Base-by-base conservation (phyloP, 352 stramenopile genomes). In the Phytophthora palmivora region DNA sequence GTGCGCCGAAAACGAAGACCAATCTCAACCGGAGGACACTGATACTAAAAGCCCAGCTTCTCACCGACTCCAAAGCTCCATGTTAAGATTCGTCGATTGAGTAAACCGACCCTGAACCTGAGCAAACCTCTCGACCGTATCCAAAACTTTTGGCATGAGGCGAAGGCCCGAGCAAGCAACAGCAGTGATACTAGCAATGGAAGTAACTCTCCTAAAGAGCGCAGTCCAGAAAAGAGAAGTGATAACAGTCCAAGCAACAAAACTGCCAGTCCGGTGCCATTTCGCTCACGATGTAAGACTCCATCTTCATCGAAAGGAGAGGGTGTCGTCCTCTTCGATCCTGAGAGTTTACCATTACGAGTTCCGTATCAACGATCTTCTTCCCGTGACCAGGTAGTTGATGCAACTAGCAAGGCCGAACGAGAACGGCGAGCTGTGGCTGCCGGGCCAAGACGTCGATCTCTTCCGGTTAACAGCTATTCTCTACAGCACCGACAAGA, bases 321-420 rank as follows among this genome's bases (percentile, higher is more conserved):
- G 21, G 69, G 72, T 7, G 63, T 88, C 6, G 71, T 88, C 26
- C 61, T 87, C 28, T 85, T 89, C 19, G 78, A 89, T 24, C 58
- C 77, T 11, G 54, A 75, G 36, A 62, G 58, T 37, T 55, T 87
- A 8, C 74, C 39, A 10, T 12, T 49, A 3, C 37, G 16, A 41
- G 14, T 63, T 10, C 50, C 55, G 4, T 58, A 59, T 14, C 59
- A 70, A 37, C 52, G 58, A 6, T 66, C 63, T 12, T 53, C 48
- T 30, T 76, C 57, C 2, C 62, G 58, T 10, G 62, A 73, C 14
- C 52, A 75, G 10, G 51, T 37, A 18, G 21, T 61, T 14, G 30
- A 67, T 64, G 10, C 24, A 53, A 16, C 48, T 37, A 51, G 18
- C 18, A 63, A 60, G 43, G 41, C 52, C 19, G 53, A 66, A 33